A percentile compares a stretch with the other conserved stretches of the same genome.
These are phyloP conservation scores for Leptographium procerum DNA, from an alignment of 2,329 filamentous ascomycete genomes.

Conservation along the genomic window DNA sequence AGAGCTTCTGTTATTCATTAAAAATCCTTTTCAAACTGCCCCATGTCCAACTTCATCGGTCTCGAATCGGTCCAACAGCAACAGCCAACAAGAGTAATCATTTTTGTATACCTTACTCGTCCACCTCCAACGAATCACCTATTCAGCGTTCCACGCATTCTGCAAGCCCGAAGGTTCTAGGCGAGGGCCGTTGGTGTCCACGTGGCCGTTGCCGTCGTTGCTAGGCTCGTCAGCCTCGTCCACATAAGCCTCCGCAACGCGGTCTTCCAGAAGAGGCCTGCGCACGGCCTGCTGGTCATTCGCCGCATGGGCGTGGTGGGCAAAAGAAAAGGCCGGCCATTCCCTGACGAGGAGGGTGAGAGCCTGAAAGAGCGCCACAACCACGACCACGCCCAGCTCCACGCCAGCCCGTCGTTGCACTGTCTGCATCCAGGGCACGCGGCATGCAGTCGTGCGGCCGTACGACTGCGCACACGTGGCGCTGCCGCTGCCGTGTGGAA, in stretches of 20 bases:
- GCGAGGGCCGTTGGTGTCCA: not conserved
- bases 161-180: constrained; percentile 3
- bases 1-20: not conserved
- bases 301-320: not conserved
- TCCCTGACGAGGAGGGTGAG: not conserved
- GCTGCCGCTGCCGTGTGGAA: constrained; percentile 23
- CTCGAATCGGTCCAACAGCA: not conserved
- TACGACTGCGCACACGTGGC: constrained; percentile 32
- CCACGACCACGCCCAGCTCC: constrained; percentile 41
- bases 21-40: not conserved
- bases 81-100: not conserved
- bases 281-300: not conserved
- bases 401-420: constrained; percentile 42
- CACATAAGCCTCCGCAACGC: not conserved
- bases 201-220: not conserved
- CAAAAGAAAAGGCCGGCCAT: not conserved
- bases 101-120: no score
- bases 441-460: constrained; percentile 35
- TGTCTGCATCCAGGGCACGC: constrained; percentile 42
- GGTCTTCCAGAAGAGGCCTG: constrained; percentile 1
- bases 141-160: constrained; percentile 1
- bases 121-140: no score
- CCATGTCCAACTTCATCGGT: not conserved
- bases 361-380: constrained; percentile 46
- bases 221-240: not conserved